Evolutionary conservation across 805 yeast genomes (phyloP).

Genomic region (Yamadazyma kitorensis): DNA sequence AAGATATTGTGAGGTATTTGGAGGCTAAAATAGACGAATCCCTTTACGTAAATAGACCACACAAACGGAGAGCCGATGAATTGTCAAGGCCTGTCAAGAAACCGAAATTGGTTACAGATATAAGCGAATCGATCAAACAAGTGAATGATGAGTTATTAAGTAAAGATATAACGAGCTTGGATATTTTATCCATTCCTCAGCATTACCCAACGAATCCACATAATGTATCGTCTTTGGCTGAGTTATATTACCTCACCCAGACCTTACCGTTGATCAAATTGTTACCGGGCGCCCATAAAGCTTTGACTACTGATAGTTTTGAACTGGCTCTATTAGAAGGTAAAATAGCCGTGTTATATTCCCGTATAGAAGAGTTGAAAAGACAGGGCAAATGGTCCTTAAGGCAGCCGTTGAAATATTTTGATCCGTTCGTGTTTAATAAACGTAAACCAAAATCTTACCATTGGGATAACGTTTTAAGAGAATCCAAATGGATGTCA

Average conservation of each 20-base stretch:
- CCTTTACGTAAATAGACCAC: neutral
- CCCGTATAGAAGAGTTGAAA: conserved; percentile 88
- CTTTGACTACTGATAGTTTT: conserved; percentile 78
- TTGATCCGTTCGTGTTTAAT: conserved; percentile 55
- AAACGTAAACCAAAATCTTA: conserved; percentile 31
- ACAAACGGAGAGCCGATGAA: conserved; percentile 6
- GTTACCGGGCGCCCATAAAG: conserved; percentile 82
- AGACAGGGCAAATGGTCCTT: conserved; percentile 87
- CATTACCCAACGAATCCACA: conserved; percentile 40
- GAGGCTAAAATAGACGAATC: conserved; percentile 6
- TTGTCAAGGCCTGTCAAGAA: conserved; percentile 3
- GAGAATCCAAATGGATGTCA: conserved; percentile 84
- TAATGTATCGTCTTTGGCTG: conserved; percentile 65
- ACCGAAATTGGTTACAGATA: conserved; percentile 12
- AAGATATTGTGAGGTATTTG: conserved; percentile 4
- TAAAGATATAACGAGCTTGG: conserved; percentile 28
- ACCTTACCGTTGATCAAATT: conserved; percentile 80
- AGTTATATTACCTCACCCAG: conserved; percentile 82
- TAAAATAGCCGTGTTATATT: conserved; percentile 81
- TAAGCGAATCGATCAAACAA: conserved; percentile 17
- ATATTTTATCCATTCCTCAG: conserved; percentile 40
- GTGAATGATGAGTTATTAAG: conserved; percentile 13
- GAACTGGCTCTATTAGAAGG: conserved; percentile 88
- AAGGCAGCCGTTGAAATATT: conserved; percentile 71
- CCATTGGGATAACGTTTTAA: conserved; percentile 71